A percentile compares a stretch with the other conserved stretches of the same genome.
Conservation (phyloP, 2,329 filamentous ascomycete species). For the Cytospora schulzeri region DNA sequence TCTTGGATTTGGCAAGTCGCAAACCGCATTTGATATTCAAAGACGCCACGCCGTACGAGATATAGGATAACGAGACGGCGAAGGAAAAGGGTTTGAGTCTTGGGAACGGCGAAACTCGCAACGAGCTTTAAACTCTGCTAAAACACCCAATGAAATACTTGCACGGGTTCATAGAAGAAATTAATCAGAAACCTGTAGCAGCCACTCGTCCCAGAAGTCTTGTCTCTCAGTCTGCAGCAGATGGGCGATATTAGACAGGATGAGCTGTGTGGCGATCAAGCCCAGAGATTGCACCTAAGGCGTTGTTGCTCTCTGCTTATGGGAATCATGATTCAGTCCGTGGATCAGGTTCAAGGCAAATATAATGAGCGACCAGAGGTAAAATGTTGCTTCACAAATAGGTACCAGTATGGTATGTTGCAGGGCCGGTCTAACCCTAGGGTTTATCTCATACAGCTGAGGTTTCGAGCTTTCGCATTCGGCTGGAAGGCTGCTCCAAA, state of each 20-base stretch:
- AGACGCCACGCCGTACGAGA: slow-evolving; percentile 32
- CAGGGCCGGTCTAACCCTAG: neutral
- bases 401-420: too few relatives aligned
- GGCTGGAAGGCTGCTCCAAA: neutral
- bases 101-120: neutral
- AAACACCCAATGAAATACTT: slow-evolving; percentile 6
- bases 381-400: too few relatives aligned
- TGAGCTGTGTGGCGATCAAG: neutral
- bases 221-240: neutral
- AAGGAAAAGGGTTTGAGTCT: neutral
- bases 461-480: neutral
- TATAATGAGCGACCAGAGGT: too few relatives aligned
- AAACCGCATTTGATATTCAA: slow-evolving; percentile 80
- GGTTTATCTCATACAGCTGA: neutral
- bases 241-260: neutral
- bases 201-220: too few relatives aligned
- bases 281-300: too few relatives aligned
- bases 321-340: too few relatives aligned
- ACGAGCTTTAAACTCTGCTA: neutral
- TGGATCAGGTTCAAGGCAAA: too few relatives aligned
- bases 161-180: too few relatives aligned
- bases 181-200: too few relatives aligned
- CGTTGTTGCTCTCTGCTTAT: too few relatives aligned
- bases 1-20: slow-evolving; percentile 83
- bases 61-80: slow-evolving; percentile 22